Evolutionary conservation across 345 rosid genomes (phyloP).

Genomic region (Leavenworthia alabamica): DNA sequence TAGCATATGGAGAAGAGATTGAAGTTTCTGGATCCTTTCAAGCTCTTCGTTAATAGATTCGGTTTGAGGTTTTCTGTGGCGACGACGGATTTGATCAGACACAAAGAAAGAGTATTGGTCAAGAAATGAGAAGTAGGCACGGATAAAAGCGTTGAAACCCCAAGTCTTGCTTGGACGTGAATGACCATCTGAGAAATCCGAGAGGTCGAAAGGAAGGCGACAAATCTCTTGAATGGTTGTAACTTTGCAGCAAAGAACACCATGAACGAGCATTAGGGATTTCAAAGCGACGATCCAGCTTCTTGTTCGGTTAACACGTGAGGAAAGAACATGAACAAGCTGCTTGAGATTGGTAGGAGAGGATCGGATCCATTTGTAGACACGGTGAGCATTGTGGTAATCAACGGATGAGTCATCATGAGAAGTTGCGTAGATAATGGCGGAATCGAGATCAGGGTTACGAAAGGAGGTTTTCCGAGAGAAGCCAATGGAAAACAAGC

Average conservation of each 20-base stretch:
- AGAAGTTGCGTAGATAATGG: conserved; percentile 73
- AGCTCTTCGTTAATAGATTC: conserved; percentile 31
- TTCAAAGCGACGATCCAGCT: conserved; percentile 80
- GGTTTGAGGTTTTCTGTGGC: conserved; percentile 5
- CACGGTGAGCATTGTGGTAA: conserved; percentile 54
- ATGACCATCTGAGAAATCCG: conserved; percentile 51
- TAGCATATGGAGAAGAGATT: conserved; percentile 52
- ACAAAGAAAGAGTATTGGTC: conserved; percentile 50
- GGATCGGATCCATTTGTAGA: conserved; percentile 57
- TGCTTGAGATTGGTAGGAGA: conserved; percentile 58
- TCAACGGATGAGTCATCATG: conserved; percentile 56
- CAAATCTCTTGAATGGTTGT: conserved; percentile 29
- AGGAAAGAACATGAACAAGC: conserved; percentile 40
- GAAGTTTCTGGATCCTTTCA: conserved; percentile 40
- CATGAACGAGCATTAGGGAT: conserved; percentile 71
- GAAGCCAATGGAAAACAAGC: conserved; percentile 41
- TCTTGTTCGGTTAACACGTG: conserved; percentile 49
- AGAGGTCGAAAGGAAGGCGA: conserved; percentile 64
- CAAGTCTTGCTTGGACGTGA: conserved; percentile 35
- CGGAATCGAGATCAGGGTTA: conserved; percentile 53
- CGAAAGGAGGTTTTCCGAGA: conserved; percentile 31
- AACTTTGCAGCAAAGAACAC: conserved; percentile 59
- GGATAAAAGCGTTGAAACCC: conserved; percentile 59
- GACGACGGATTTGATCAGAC: conserved; percentile 24
- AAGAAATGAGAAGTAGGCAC: conserved; percentile 60